These are phyloP conservation scores for Stenocarpella maydis DNA, from an alignment of 2,329 filamentous ascomycete species.

Conservation along the genomic window DNA sequence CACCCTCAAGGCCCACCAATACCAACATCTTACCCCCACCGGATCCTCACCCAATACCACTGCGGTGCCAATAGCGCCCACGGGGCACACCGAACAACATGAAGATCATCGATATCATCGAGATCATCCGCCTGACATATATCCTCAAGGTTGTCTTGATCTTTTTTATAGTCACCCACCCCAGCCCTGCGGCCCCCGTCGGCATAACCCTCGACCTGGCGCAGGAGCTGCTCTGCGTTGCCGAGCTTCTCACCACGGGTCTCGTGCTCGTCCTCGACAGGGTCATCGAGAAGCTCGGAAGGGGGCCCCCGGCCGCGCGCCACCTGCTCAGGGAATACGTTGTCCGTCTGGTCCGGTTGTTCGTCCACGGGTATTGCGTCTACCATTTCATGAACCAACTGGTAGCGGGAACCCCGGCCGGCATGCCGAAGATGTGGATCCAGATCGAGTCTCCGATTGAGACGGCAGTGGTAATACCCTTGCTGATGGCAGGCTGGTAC, in stretches of 20 bases:
- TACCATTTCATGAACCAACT: no score
- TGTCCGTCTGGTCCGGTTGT: no score
- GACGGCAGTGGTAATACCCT: no score
- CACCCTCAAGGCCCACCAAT: neutral
- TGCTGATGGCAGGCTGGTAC: no score
- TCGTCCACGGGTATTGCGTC: no score
- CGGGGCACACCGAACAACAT: neutral
- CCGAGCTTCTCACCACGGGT: neutral
- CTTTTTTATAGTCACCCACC: neutral
- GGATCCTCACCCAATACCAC: neutral
- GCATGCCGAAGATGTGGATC: no score
- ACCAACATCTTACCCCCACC: neutral
- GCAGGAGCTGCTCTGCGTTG: neutral
- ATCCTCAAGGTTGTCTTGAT: neutral
- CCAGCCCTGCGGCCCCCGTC: neutral
- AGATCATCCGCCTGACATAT: no score
- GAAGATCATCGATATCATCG: neutral
- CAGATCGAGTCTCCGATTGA: no score
- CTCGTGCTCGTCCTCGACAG: neutral
- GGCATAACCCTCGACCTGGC: neutral
- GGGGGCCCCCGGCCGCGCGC: neutral
- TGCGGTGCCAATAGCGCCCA: no score
- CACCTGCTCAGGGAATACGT: neutral
- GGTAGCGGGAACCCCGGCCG: no score
- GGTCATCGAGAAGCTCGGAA: neutral